Base-by-base conservation (phyloP, 1,284 basidiomycete genomes). In the Thecaphora thlaspeos region DNA sequence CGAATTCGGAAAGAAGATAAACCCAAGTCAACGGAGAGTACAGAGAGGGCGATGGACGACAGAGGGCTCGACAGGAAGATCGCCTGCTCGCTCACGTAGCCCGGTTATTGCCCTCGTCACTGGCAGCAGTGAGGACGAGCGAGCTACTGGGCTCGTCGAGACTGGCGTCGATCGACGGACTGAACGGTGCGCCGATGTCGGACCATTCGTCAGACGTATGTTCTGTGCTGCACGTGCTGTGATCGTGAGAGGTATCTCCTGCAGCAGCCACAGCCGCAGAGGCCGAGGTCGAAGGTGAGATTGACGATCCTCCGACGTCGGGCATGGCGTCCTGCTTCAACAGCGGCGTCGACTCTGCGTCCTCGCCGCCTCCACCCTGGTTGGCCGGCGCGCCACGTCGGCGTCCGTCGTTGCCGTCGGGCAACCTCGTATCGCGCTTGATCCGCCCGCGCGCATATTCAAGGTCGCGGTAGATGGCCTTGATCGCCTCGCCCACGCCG, bases 391-490 rank as follows among this genome's bases (percentile, higher is more conserved):
- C 38, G 38, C 9, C 8, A 9, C 38, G 38, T n/a, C n/a, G n/a
- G n/a, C 18, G 19, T n/a, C 15, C 18, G 5, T 24, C 19, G 21
- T 17, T 17, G 9, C 30, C 26, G n/a, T 15, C 15, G 4, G 46
- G 46, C 40, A 54, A 34, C 23, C 48, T 11, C 19, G 43, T 43
- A 39, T 57, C 40, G 14, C 43, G 41, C 48, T 70, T 72, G 32
- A 76, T 61, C n/a, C 65, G 50, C 17, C 67, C 67, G 21, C 59
- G 44, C 14, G 75, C 75, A 42, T 75, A 75, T 12, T 75, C 73
- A 40, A 73, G 40, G 38, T 76, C 71, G 41, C 68, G 44, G 48
- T 73, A 77, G 28, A 77, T 66, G 18, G 67, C 70, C 53, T 67
- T 60, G 50, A 76, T 55, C 26, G 75, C 75, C 44, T 67, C 67